These are phyloP conservation scores for Kwoniella sp. DNA, from an alignment of 768 basidiomycete species.

Conservation along the genomic window DNA sequence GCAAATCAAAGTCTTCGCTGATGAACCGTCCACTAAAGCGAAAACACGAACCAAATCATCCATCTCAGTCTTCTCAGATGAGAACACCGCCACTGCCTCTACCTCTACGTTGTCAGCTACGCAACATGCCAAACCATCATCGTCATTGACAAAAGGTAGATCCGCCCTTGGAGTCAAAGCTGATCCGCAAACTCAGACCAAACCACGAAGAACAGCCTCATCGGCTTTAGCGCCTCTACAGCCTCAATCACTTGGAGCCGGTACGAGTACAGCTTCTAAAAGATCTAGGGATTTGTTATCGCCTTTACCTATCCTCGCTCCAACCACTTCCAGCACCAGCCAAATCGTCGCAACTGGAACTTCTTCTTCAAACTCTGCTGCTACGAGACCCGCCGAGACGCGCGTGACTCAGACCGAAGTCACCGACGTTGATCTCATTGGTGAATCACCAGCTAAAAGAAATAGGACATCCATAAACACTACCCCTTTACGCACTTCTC, in stretches of 20 bases:
- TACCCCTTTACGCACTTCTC: not conserved
- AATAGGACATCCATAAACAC: not conserved
- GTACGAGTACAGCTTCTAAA: not conserved
- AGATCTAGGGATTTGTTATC: constrained; percentile 15
- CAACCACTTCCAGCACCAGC: not conserved
- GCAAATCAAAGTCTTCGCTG: not conserved
- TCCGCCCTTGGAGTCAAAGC: not conserved
- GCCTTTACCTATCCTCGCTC: constrained; percentile 16
- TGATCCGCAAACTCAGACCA: not conserved
- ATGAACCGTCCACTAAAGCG: not conserved
- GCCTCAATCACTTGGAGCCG: not conserved
- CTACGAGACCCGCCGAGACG: not conserved
- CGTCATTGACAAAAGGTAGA: not conserved
- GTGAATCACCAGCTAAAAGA: constrained; percentile 15
- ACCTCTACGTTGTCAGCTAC: not conserved
- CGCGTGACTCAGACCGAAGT: not conserved
- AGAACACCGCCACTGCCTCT: not conserved
- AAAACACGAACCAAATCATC: constrained; percentile 8
- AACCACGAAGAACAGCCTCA: constrained; percentile 10
- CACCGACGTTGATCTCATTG: constrained; percentile 4
- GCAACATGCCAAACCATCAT: constrained; percentile 1
- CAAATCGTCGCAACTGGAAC: not conserved
- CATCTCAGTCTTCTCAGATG: constrained; percentile 6
- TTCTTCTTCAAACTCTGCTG: no score
- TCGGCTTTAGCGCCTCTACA: constrained; percentile 4